Evolutionary conservation across 2,329 filamentous ascomycete genomes (phyloP).

Genomic region (Curvularia sp.): DNA sequence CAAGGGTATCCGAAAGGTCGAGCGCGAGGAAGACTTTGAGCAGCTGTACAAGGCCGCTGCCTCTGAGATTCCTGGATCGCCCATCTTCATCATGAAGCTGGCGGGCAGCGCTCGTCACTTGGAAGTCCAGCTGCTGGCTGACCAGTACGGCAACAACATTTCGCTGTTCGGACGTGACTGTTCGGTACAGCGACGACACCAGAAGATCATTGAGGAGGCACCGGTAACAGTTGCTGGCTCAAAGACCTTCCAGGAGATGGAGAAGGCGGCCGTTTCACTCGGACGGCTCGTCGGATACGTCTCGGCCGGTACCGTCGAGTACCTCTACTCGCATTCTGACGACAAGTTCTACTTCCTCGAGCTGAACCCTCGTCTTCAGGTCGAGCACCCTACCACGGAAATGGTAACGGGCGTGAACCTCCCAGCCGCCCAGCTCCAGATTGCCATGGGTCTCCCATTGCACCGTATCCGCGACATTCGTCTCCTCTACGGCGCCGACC

Average conservation of each 20-base stretch:
- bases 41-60: slow-evolving; percentile 93
- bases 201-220: slow-evolving; percentile 99
- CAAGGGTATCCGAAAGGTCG: slow-evolving; percentile 97
- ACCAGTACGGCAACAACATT: slow-evolving; percentile 99
- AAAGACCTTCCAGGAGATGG: slow-evolving; percentile 92
- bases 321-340: slow-evolving; percentile 95
- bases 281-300: slow-evolving; percentile 96
- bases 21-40: slow-evolving; percentile 82
- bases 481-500: slow-evolving; percentile 93
- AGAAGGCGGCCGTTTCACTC: slow-evolving; percentile 91
- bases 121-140: slow-evolving; percentile 95
- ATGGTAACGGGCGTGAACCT: slow-evolving; percentile 99
- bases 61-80: slow-evolving; percentile 96
- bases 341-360: slow-evolving; percentile 99
- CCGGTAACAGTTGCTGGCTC: slow-evolving; percentile 94
- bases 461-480: slow-evolving; percentile 96
- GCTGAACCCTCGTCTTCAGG: slow-evolving; percentile 97
- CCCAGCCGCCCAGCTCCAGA: slow-evolving; percentile 95
- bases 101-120: slow-evolving; percentile 95
- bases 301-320: slow-evolving; percentile 97
- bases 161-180: slow-evolving; percentile 98
- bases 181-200: slow-evolving; percentile 96
- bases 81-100: slow-evolving; percentile 99
- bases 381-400: slow-evolving; percentile 98
- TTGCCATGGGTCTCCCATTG: slow-evolving; percentile 97